These are phyloP conservation scores for Oemleria cerasiformis DNA, from an alignment of 306 rosid species.

Conservation along the genomic window DNA sequence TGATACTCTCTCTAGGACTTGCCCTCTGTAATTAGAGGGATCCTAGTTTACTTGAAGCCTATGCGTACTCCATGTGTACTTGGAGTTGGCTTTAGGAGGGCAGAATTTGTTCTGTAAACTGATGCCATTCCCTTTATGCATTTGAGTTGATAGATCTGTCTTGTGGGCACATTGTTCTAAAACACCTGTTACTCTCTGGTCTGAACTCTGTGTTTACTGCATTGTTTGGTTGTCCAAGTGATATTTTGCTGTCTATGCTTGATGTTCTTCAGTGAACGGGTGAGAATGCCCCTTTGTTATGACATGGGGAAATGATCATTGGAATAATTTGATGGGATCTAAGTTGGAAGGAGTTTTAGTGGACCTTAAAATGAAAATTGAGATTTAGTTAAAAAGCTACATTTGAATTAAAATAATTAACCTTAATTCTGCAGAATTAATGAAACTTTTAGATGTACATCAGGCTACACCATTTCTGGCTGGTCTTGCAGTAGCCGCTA, in stretches of 20 bases:
- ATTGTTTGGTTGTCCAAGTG: not conserved
- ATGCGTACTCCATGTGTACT: not conserved
- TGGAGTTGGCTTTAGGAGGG: not conserved
- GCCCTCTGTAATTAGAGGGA: not conserved
- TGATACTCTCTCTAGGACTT: not conserved
- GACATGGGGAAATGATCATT: not conserved
- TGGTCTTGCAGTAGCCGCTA: conserved; percentile 71
- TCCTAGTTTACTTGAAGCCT: not conserved
- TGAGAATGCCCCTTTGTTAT: not conserved
- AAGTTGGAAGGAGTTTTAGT: not conserved
- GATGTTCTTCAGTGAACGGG: not conserved
- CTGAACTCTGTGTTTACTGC: not conserved
- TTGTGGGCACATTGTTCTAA: not conserved
- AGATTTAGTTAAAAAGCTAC: not conserved
- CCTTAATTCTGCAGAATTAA: conserved; percentile 11
- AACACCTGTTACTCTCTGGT: not conserved
- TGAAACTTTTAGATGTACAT: conserved; percentile 21
- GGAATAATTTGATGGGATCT: not conserved
- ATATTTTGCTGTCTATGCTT: not conserved
- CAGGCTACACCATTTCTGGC: conserved; percentile 73
- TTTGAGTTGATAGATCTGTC: not conserved
- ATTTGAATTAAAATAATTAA: not conserved
- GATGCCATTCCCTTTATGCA: not conserved
- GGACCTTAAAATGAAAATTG: not conserved
- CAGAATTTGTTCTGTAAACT: not conserved